Evolutionary conservation across 352 stramenopile genomes (phyloP), one percentile per base, ranked within the genome.

Genomic region (Phytophthora cryptogea): DNA sequence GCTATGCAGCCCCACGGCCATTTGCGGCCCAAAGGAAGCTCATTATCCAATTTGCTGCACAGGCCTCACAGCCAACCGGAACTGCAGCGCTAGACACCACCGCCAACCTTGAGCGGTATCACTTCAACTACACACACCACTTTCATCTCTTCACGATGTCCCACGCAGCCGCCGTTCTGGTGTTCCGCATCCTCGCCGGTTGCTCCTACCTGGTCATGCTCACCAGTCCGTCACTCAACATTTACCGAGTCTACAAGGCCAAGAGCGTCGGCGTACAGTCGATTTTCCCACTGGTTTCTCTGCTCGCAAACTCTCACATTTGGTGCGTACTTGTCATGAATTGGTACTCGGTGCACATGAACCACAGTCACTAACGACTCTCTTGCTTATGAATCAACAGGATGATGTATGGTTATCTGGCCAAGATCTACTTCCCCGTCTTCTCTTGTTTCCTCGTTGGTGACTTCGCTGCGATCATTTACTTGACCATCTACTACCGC

Each of bases 401-500:
- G 75, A 79, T 80, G 65, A 63, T 82, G 41, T 82, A 84, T 23
- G 73, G 75, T 27, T 81, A 80, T 61, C 51, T 82, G 14, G 64
- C 57, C n/a, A 52, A 74, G 44, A 80, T 80, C 35, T 76, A 73
- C 41, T 80, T 84, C 39, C 75, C 75, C 2, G 59, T 82, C 31
- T 78, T 84, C 47, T 62, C 55, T 2, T 76, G 64, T 28, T 78
- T 78, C 33, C 42, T 78, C 10, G 68, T 73, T 11, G 74, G 70
- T 8, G 70, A 74, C 35, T 57, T 80, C n/a, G 64, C 58, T 9
- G 66, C 62, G 4, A 28, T 68, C 16, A 52, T 79, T 23, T 89
- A 84, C 62, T 52, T 88, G n/a, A 28, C 59, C 1, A 69, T 85
- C 10, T 88, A 84, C 61, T 85, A 80, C 26, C 68, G 55, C 17